A percentile compares a stretch with the other conserved stretches of the same genome.
Evolutionary conservation across 441 rosid genomes (phyloP).

Genomic region (Corymbia citriodora): DNA sequence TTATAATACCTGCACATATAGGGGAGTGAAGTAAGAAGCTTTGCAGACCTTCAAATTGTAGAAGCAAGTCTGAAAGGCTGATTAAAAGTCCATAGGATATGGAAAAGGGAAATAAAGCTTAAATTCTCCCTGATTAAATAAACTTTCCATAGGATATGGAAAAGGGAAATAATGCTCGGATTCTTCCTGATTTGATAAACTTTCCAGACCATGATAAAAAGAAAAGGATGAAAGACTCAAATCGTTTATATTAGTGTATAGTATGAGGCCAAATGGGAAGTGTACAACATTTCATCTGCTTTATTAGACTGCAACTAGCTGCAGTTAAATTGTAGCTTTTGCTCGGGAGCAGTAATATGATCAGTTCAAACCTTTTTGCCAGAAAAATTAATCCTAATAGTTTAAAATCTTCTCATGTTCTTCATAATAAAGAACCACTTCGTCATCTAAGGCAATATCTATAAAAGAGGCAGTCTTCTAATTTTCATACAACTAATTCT

Average conservation of each 20-base stretch:
- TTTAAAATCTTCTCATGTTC: not conserved
- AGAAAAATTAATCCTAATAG: not conserved
- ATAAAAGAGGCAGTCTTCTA: not conserved
- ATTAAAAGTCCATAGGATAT: not conserved
- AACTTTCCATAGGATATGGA: not conserved
- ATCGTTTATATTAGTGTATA: not conserved
- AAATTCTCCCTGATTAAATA: not conserved
- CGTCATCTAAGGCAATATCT: not conserved
- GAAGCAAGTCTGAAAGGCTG: not conserved
- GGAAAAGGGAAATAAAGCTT: not conserved
- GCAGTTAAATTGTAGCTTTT: not conserved
- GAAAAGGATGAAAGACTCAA: not conserved
- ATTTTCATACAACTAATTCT: not conserved
- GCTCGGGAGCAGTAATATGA: not conserved
- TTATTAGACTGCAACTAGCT: not conserved
- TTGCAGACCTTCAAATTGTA: not conserved
- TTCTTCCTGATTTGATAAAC: not conserved
- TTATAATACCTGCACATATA: slow-evolving; percentile 58
- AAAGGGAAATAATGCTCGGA: not conserved
- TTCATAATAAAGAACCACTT: not conserved
- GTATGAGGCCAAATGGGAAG: not conserved
- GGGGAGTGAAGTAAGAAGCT: not conserved
- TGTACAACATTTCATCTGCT: not conserved
- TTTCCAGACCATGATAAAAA: not conserved
- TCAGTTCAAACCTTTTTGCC: not conserved